These are phyloP conservation scores for Erythrophleum ivorense DNA, from an alignment of 331 rosid genomes.

Conservation along the genomic window DNA sequence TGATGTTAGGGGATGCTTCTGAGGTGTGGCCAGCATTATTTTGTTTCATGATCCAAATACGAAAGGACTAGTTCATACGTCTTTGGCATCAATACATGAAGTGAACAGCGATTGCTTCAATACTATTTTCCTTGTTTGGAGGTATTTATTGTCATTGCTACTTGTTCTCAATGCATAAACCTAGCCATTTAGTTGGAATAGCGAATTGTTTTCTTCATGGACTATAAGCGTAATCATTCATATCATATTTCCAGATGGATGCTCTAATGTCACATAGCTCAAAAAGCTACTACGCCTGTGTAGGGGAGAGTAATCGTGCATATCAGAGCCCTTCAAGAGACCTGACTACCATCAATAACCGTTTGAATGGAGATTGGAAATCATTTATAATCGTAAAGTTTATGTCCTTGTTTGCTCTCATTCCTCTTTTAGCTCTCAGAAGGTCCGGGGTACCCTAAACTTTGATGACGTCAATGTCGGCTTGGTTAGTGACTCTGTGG, in stretches of 20 bases:
- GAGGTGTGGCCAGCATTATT: background rate
- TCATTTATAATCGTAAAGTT: background rate
- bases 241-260: slow-evolving; percentile 60
- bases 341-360: slow-evolving; percentile 75
- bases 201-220: slow-evolving; percentile 13
- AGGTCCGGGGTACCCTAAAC: slow-evolving; percentile 75
- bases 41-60: background rate
- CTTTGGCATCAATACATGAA: background rate
- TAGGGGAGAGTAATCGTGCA: slow-evolving; percentile 83
- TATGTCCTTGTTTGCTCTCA: slow-evolving; percentile 26
- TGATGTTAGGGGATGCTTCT: background rate
- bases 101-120: background rate
- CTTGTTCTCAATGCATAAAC: slow-evolving; percentile 1
- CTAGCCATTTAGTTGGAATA: background rate
- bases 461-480: slow-evolving; percentile 82
- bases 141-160: background rate
- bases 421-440: slow-evolving; percentile 60
- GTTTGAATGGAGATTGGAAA: slow-evolving; percentile 47
- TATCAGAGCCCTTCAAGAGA: slow-evolving; percentile 85
- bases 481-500: slow-evolving; percentile 92
- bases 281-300: slow-evolving; percentile 80
- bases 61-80: background rate
- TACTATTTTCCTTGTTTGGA: background rate
- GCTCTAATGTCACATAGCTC: slow-evolving; percentile 75
- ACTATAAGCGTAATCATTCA: background rate